phyloP scores from a whole-genome alignment of 2,329 filamentous ascomycete species.

The Bertia moriformis region DNA sequence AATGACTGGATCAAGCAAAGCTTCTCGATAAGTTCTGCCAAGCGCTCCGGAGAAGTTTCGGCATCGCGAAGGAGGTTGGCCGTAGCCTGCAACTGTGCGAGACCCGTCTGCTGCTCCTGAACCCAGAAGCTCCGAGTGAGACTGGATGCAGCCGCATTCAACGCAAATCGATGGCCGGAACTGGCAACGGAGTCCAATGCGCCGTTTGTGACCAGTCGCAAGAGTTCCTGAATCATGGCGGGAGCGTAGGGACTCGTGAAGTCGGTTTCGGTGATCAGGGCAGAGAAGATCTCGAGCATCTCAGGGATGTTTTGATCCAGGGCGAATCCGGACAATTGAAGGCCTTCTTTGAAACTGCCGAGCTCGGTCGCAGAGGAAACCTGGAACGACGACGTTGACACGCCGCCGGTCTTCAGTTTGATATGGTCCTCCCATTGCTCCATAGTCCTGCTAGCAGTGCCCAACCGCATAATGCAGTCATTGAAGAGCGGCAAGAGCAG shows the following conservation, averaged over 20 bases:
- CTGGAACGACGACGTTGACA: slow-evolving; percentile 47
- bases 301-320: slow-evolving; percentile 54
- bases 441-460: slow-evolving; percentile 54
- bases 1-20: slow-evolving; percentile 51
- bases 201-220: slow-evolving; percentile 52
- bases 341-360: slow-evolving; percentile 42
- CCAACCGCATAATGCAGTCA: slow-evolving; percentile 55
- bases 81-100: slow-evolving; percentile 53
- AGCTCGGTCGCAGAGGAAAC: slow-evolving; percentile 45
- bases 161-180: slow-evolving; percentile 52
- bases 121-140: slow-evolving; percentile 43
- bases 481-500: slow-evolving; percentile 56
- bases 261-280: slow-evolving; percentile 50
- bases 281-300: slow-evolving; percentile 54
- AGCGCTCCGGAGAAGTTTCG: slow-evolving; percentile 27
- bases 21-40: slow-evolving; percentile 46
- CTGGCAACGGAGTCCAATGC: slow-evolving; percentile 55
- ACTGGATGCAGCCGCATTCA: slow-evolving; percentile 47
- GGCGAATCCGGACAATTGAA: slow-evolving; percentile 53
- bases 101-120: slow-evolving; percentile 47
- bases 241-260: slow-evolving; percentile 51
- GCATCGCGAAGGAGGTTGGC: slow-evolving; percentile 44
- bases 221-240: slow-evolving; percentile 47
- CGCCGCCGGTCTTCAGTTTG: slow-evolving; percentile 59
- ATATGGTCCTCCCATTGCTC: slow-evolving; percentile 62